Evolutionary conservation across 805 yeast species (phyloP).

Genomic region (Saccharomycopsis sp.): DNA sequence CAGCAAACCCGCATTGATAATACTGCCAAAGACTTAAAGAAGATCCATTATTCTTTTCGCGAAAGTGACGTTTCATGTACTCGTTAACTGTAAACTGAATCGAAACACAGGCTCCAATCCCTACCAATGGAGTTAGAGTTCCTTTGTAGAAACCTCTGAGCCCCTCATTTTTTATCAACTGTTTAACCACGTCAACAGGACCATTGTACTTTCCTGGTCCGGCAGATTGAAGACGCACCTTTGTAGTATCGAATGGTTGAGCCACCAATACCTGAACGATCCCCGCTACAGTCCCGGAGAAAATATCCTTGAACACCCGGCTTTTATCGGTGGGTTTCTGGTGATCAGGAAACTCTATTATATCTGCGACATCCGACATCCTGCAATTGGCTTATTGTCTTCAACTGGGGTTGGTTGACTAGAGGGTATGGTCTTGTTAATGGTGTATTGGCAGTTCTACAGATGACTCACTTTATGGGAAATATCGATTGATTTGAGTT

Average conservation of each 20-base stretch:
- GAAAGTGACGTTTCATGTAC: slow-evolving; percentile 78
- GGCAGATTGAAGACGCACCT: slow-evolving; percentile 86
- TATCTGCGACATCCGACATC: not conserved
- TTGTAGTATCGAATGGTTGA: slow-evolving; percentile 93
- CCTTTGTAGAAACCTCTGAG: slow-evolving; percentile 86
- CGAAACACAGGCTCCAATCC: slow-evolving; percentile 97
- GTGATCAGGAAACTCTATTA: slow-evolving; percentile 5
- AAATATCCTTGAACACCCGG: slow-evolving; percentile 64
- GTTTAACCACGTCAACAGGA: slow-evolving; percentile 69
- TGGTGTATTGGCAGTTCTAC: too few species aligned
- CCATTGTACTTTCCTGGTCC: slow-evolving; percentile 69
- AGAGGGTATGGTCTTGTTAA: too few species aligned
- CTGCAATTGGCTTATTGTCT: too few species aligned
- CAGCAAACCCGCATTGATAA: slow-evolving; percentile 81
- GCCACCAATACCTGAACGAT: slow-evolving; percentile 93
- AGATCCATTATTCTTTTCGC: slow-evolving; percentile 34
- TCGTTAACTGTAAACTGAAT: slow-evolving; percentile 95
- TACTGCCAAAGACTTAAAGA: slow-evolving; percentile 55
- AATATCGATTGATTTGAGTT: too few species aligned
- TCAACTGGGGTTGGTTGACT: too few species aligned
- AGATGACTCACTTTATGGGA: too few species aligned
- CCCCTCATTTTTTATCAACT: slow-evolving; percentile 75
- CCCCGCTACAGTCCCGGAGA: slow-evolving; percentile 94
- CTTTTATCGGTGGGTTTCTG: slow-evolving; percentile 12
- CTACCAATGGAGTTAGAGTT: slow-evolving; percentile 84